A percentile compares a stretch with the other conserved stretches of the same genome.
These are phyloP conservation scores for Coix lacrymajobi DNA, from an alignment of 176 grass and related monocot species.

Conservation along the genomic window DNA sequence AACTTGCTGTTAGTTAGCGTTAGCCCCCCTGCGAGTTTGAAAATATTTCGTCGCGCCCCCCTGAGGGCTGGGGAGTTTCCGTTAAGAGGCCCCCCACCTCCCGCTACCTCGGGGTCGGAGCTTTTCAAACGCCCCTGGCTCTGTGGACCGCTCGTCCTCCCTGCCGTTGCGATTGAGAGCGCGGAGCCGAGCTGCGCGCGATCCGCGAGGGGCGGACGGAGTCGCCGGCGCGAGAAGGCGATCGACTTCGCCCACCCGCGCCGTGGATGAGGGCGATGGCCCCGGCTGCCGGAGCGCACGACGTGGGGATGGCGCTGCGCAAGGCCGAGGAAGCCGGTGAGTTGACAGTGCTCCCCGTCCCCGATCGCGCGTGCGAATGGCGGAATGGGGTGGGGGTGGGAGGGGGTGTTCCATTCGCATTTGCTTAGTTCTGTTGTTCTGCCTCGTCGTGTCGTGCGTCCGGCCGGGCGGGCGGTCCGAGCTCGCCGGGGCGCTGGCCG, in stretches of 20 bases:
- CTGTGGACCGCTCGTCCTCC: background rate
- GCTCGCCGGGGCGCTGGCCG: background rate
- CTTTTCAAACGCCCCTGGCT: slow-evolving; percentile 30
- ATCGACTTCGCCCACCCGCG: background rate
- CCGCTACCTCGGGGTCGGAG: slow-evolving; percentile 17
- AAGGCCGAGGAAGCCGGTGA: slow-evolving; percentile 85
- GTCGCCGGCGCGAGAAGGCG: background rate
- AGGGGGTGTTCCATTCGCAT: background rate
- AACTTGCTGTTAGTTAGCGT: background rate
- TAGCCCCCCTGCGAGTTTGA: slow-evolving; percentile 22
- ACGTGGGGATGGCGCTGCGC: slow-evolving; percentile 60
- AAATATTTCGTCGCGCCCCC: background rate
- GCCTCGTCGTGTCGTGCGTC: background rate
- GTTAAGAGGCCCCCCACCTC: slow-evolving; percentile 5
- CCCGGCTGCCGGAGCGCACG: slow-evolving; percentile 34
- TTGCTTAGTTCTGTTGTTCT: background rate
- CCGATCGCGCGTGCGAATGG: background rate
- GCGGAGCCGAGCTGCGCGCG: background rate
- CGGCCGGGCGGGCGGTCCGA: background rate
- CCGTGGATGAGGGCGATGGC: background rate
- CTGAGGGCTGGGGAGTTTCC: background rate
- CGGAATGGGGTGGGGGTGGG: background rate
- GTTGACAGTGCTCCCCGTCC: background rate
- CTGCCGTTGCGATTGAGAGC: slow-evolving; percentile 1
- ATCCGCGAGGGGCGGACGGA: background rate